These are phyloP conservation scores for Colletotrichum salicis DNA, from an alignment of 2,329 filamentous ascomycete genomes.

Conservation along the genomic window DNA sequence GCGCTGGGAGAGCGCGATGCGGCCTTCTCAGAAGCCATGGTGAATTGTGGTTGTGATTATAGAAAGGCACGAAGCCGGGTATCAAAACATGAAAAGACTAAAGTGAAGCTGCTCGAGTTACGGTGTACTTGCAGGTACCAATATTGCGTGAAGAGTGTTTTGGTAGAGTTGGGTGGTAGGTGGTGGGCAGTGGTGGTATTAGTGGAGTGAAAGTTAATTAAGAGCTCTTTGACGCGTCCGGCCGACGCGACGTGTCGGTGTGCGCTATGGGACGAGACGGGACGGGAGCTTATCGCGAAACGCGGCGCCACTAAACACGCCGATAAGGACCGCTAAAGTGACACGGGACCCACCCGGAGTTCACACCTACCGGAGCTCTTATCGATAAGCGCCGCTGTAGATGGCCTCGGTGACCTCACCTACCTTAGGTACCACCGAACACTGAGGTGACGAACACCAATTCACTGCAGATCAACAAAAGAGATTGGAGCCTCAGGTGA, in stretches of 20 bases:
- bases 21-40: conserved; percentile 62
- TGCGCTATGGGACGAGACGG: background rate
- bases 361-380: conserved; percentile 1
- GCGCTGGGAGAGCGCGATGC: conserved; percentile 56
- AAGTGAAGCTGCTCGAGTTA: background rate
- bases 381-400: background rate
- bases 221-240: conserved; percentile 31
- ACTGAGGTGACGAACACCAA: background rate
- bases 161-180: conserved; percentile 10
- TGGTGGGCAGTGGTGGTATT: background rate
- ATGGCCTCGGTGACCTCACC: background rate
- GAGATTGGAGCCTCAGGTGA: too few relatives aligned
- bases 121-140: background rate
- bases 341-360: background rate
- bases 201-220: conserved; percentile 32
- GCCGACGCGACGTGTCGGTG: conserved; percentile 33
- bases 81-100: conserved; percentile 25
- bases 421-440: too few relatives aligned
- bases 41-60: conserved; percentile 16
- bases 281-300: conserved; percentile 27
- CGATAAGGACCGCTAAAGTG: conserved; percentile 21
- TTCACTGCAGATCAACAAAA: too few relatives aligned
- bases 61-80: conserved; percentile 3
- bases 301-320: conserved; percentile 28
- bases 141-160: conserved; percentile 31